Base-by-base conservation (phyloP, 2,329 filamentous ascomycete species). In the Tolypocladium ovalisporum region DNA sequence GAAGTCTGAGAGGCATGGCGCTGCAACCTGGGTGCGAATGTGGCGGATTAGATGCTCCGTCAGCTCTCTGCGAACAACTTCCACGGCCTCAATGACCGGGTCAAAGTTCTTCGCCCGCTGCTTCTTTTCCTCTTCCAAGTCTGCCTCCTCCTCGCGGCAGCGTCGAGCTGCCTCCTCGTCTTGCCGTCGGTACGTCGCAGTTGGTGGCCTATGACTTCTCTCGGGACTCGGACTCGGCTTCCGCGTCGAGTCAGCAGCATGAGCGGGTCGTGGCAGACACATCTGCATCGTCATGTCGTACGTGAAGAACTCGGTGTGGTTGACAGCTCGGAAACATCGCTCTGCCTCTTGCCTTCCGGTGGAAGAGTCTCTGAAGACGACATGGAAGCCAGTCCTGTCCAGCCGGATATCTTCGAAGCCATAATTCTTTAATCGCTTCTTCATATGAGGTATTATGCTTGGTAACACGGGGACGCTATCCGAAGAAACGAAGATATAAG, bases 211-310 rank as follows among this genome's bases (percentile, higher is more conserved):
- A 13, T 56, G 57, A n/a, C 57, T 56, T 54, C 64, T 56, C 35
- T 74, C 71, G 3, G 68, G 72, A 44, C 68, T 71, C 6, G 69
- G 69, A 58, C 70, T 76, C 3, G 70, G 68, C 66, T 62, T 71
- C 58, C 59, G 69, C 60, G 59, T 56, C 39, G 57, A 61, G 37
- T 63, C 64, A 59, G 60, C 56, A 56, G 62, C 60, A 55, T 59
- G 68, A 56, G 56, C 61, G 17, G 62, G 62, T 61, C 60, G 63
- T 56, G 66, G 76, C 58, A 70, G 65, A 61, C 64, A 87, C 57
- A 90, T 85, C 68, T 93, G 88, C 90, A 99, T 96, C 51, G 85
- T 83, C 88, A 99, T 93, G 59, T 75, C 77, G 60, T 97, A 97
- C 1, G 88, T 97, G 75, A 99, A 99, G 61, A 99, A 83, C 7